Evolutionary conservation across 2,329 filamentous ascomycete genomes (phyloP).

Genomic region (Gnomoniopsis sp.): DNA sequence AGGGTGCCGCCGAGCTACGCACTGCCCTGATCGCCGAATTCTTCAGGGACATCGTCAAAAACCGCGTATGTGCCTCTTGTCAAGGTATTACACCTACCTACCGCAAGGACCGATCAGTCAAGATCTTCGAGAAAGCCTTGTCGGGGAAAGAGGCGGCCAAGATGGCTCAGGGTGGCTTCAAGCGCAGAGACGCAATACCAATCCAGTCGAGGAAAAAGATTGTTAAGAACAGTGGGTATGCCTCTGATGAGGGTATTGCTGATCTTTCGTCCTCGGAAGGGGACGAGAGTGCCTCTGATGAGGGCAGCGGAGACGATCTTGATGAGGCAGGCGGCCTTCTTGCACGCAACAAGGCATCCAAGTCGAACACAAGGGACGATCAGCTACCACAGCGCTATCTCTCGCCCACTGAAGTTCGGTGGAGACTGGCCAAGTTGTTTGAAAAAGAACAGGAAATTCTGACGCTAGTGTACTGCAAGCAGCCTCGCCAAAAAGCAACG

Average conservation of each 20-base stretch:
- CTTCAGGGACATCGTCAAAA: conserved; percentile 65
- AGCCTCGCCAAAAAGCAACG: conserved; percentile 56
- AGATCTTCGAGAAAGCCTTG: conserved; percentile 86
- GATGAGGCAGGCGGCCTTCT: conserved; percentile 56
- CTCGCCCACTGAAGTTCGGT: conserved; percentile 78
- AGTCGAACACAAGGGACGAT: conserved; percentile 30
- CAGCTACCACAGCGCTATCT: conserved; percentile 66
- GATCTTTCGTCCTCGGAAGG: conserved; percentile 54
- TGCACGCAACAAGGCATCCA: conserved; percentile 49
- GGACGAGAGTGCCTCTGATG: conserved; percentile 29
- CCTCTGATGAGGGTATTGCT: conserved; percentile 67
- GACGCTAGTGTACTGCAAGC: conserved; percentile 78
- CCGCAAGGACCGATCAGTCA: conserved; percentile 86
- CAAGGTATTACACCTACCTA: conserved; percentile 74
- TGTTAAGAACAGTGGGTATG: conserved; percentile 36
- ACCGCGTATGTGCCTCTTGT: conserved; percentile 65
- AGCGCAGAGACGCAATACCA: conserved; percentile 67
- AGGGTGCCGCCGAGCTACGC: conserved; percentile 75
- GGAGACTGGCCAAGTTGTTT: conserved; percentile 75
- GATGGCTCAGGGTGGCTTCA: conserved; percentile 69
- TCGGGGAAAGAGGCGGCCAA: conserved; percentile 70
- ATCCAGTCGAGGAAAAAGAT: conserved; percentile 36
- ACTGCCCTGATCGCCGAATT: conserved; percentile 78
- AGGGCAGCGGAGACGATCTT: conserved; percentile 43
- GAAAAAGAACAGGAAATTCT: conserved; percentile 83